These are phyloP conservation scores for Epichloe scottii DNA, from an alignment of 2,329 filamentous ascomycete genomes.

Conservation along the genomic window DNA sequence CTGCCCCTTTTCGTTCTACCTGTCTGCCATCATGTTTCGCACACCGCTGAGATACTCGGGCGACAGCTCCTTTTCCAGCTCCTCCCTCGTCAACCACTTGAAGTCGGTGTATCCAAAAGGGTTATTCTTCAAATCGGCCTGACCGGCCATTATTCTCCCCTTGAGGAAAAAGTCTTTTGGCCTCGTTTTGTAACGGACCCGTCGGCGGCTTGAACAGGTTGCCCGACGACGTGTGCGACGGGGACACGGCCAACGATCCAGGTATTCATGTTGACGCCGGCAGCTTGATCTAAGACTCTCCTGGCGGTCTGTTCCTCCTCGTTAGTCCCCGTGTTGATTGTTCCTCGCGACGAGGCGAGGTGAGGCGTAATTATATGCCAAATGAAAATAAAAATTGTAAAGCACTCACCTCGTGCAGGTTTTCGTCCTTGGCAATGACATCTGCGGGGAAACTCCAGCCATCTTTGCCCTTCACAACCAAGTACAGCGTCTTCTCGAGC, in stretches of 20 bases:
- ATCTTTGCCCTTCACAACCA: slow-evolving; percentile 64
- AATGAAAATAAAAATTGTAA: neutral
- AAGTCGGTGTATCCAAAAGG: slow-evolving; percentile 66
- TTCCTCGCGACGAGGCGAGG: too few relatives aligned
- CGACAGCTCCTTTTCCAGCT: slow-evolving; percentile 58
- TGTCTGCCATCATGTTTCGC: slow-evolving; percentile 71
- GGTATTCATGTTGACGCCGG: slow-evolving; percentile 94
- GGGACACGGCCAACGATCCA: slow-evolving; percentile 92
- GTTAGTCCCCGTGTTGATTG: slow-evolving; percentile 1
- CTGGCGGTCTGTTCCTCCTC: slow-evolving; percentile 55
- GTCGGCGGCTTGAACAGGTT: slow-evolving; percentile 34
- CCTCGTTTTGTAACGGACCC: slow-evolving; percentile 37
- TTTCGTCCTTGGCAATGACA: slow-evolving; percentile 56
- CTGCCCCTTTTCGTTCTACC: slow-evolving; percentile 32
- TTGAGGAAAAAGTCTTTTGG: slow-evolving; percentile 94
- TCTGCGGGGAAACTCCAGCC: slow-evolving; percentile 80
- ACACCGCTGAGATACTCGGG: slow-evolving; percentile 61
- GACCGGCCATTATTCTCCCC: slow-evolving; percentile 91
- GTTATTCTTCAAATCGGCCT: slow-evolving; percentile 67
- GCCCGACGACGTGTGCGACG: slow-evolving; percentile 61
- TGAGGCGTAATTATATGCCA: too few relatives aligned
- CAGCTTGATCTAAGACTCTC: slow-evolving; percentile 62
- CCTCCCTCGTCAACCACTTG: slow-evolving; percentile 84
- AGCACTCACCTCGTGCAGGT: slow-evolving; percentile 64
- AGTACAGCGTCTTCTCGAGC: slow-evolving; percentile 72